A percentile compares a stretch with the other conserved stretches of the same genome.
These are phyloP conservation scores for Nicotiana sylvestris DNA, from an alignment of 257 asterid species.

Conservation along the genomic window DNA sequence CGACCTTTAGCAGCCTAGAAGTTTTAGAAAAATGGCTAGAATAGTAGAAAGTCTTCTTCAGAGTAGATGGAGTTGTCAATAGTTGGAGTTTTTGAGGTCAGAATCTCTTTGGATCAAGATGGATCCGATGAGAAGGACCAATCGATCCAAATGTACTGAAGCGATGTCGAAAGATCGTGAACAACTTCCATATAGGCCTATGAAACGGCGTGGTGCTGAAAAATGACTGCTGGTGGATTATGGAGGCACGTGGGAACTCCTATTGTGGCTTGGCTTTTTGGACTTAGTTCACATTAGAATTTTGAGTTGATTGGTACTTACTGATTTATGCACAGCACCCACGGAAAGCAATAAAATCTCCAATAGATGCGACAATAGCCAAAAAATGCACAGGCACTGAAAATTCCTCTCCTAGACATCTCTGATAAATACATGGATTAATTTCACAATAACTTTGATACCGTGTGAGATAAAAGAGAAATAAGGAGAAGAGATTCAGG, in stretches of 20 bases:
- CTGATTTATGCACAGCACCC: not conserved
- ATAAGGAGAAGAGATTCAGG: not conserved
- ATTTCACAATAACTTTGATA: not conserved
- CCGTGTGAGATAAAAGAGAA: not conserved
- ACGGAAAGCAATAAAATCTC: not conserved
- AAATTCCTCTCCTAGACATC: not conserved
- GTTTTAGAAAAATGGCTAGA: too few species aligned
- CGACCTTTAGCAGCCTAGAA: not conserved
- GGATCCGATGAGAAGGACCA: not conserved
- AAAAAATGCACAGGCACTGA: not conserved
- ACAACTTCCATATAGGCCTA: not conserved
- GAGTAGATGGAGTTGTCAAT: not conserved
- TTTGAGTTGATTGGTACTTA: not conserved
- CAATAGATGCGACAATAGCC: not conserved
- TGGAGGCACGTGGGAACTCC: not conserved
- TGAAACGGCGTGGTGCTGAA: not conserved
- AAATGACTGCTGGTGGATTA: not conserved
- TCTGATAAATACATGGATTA: not conserved
- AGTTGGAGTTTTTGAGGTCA: not conserved
- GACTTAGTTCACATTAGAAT: not conserved
- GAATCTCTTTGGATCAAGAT: not conserved
- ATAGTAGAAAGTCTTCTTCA: not conserved
- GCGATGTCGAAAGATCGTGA: not conserved
- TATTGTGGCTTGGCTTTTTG: not conserved
- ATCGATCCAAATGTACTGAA: not conserved